Evolutionary conservation across 2,329 filamentous ascomycete genomes (phyloP).

Genomic region (Simplicillium sp.): DNA sequence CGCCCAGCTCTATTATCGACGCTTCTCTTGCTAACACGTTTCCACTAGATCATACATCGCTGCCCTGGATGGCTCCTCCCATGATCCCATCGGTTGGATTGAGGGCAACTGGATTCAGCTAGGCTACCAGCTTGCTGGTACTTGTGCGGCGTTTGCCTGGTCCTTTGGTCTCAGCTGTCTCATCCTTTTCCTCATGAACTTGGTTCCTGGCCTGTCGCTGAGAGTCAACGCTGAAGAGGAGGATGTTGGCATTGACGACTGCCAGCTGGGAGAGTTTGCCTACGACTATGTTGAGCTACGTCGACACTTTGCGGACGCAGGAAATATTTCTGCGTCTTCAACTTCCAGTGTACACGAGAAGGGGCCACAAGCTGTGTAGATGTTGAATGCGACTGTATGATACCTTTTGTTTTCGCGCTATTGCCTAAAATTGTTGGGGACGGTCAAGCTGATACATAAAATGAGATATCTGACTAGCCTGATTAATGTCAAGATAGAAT

Average conservation of each 20-base stretch:
- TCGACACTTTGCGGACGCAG: constrained; percentile 46
- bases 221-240: constrained; percentile 59
- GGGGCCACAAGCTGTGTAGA: constrained; percentile 4
- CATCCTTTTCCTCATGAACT: constrained; percentile 62
- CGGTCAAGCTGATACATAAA: too few relatives aligned
- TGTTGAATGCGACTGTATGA: not conserved
- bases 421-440: too few relatives aligned
- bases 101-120: constrained; percentile 63
- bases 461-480: too few relatives aligned
- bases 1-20: not conserved
- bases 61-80: constrained; percentile 57
- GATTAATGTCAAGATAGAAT: too few relatives aligned
- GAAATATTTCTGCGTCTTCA: constrained; percentile 4
- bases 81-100: constrained; percentile 56
- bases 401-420: not conserved
- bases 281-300: constrained; percentile 72
- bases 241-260: constrained; percentile 61
- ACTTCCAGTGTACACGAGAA: constrained; percentile 20
- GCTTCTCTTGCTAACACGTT: constrained; percentile 5
- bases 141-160: constrained; percentile 54
- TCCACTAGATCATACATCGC: constrained; percentile 55
- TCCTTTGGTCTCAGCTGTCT: constrained; percentile 58
- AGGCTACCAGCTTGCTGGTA: constrained; percentile 62
- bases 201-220: constrained; percentile 60
- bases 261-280: constrained; percentile 72